These are phyloP conservation scores for Emmonsia crescens DNA, from an alignment of 2,329 filamentous ascomycete genomes.

Conservation along the genomic window DNA sequence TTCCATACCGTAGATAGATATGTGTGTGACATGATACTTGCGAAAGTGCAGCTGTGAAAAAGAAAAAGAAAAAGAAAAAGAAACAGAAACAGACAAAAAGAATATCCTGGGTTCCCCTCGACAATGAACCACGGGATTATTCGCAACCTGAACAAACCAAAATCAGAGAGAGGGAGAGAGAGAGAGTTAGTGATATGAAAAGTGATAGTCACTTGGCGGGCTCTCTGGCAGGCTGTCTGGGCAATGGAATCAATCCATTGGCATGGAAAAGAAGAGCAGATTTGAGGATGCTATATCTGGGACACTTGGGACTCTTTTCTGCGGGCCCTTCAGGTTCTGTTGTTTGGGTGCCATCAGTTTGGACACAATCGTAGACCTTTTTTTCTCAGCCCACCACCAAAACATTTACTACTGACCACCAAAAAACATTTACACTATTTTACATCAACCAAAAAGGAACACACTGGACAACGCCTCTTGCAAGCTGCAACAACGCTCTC, in stretches of 20 bases:
- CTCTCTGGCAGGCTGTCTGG: neutral
- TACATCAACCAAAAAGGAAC: neutral
- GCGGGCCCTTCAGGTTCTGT: neutral
- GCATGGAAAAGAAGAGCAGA: neutral
- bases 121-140: neutral
- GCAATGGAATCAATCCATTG: neutral
- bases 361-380: neutral
- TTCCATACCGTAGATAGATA: constrained; percentile 29
- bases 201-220: neutral
- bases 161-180: neutral
- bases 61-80: neutral
- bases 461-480: neutral
- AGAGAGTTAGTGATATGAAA: neutral
- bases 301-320: neutral
- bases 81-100: constrained; percentile 1
- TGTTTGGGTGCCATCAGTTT: neutral
- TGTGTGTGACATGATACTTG: constrained; percentile 12
- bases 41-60: neutral
- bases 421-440: too few relatives aligned
- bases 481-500: neutral
- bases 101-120: neutral
- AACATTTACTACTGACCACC: neutral
- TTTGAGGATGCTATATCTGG: neutral
- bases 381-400: neutral
- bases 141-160: neutral